phyloP scores from a whole-genome alignment of 495 filamentous ascomycete species.

The Penicillium robsamsonii region DNA sequence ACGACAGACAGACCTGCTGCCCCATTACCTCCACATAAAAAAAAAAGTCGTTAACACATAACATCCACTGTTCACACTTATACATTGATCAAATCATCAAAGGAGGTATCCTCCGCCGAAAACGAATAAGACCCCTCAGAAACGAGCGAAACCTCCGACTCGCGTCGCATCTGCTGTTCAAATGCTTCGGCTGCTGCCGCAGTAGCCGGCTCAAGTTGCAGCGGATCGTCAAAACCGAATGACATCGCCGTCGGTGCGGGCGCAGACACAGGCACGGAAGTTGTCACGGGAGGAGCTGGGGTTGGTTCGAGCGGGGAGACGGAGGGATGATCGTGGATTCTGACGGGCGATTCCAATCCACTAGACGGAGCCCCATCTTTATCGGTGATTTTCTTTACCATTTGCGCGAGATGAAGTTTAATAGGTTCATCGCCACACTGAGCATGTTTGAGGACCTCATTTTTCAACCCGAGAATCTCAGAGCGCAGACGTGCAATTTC shows the following conservation, averaged over 20 bases:
- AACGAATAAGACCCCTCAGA: slow-evolving; percentile 34
- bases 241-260: slow-evolving; percentile 20
- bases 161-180: slow-evolving; percentile 32
- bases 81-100: slow-evolving; percentile 38
- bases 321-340: slow-evolving; percentile 9
- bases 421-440: slow-evolving; percentile 57
- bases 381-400: slow-evolving; percentile 41
- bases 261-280: slow-evolving; percentile 7
- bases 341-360: background rate
- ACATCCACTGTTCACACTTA: slow-evolving; percentile 3
- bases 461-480: slow-evolving; percentile 55
- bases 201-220: slow-evolving; percentile 27
- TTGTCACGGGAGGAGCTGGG: background rate
- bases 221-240: slow-evolving; percentile 40
- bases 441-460: slow-evolving; percentile 57
- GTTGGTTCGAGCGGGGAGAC: slow-evolving; percentile 15
- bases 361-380: slow-evolving; percentile 15
- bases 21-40: slow-evolving; percentile 5
- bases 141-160: slow-evolving; percentile 29
- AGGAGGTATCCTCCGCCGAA: slow-evolving; percentile 31
- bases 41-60: background rate
- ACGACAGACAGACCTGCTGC: slow-evolving; percentile 9
- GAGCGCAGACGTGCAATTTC: slow-evolving; percentile 45
- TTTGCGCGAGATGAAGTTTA: slow-evolving; percentile 46
- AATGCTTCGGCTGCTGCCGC: slow-evolving; percentile 20